These are phyloP conservation scores for Malassezia nana DNA, from an alignment of 1,284 basidiomycete genomes.

Conservation along the genomic window DNA sequence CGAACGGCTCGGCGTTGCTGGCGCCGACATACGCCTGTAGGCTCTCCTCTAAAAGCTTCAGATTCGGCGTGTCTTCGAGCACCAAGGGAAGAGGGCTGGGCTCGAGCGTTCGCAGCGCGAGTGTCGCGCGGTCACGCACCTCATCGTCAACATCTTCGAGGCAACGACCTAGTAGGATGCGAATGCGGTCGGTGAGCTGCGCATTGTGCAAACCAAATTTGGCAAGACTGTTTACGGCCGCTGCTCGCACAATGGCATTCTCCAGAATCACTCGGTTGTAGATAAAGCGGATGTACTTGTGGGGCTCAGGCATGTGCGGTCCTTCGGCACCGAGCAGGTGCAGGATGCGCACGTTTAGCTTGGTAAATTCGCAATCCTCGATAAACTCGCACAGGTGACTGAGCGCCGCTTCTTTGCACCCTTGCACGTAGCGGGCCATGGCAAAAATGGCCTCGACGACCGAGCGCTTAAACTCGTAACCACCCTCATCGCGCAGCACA, in stretches of 20 bases:
- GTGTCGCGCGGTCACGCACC: constrained; percentile 90
- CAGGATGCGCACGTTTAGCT: constrained; percentile 90
- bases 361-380: constrained; percentile 99
- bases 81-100: constrained; percentile 54
- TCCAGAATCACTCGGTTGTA: constrained; percentile 98
- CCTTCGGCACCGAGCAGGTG: constrained; percentile 92
- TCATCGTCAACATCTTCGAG: constrained; percentile 98
- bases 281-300: constrained; percentile 98
- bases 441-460: constrained; percentile 99
- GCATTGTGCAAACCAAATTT: constrained; percentile 86
- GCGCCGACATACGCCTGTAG: constrained; percentile 35
- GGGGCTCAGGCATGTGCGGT: constrained; percentile 84
- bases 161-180: constrained; percentile 63
- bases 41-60: constrained; percentile 36
- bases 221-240: constrained; percentile 84
- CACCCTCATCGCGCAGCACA: constrained; percentile 62
- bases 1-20: constrained; percentile 27
- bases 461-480: constrained; percentile 98
- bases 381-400: constrained; percentile 99
- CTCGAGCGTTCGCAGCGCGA: constrained; percentile 68
- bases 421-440: constrained; percentile 95
- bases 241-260: constrained; percentile 93
- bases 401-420: constrained; percentile 77
- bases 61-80: constrained; percentile 59
- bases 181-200: constrained; percentile 71